Percentiles rank a stretch among this genome's conserved stretches.
phyloP scores from a whole-genome alignment of 192 early-diverging fungal species.

The Haplosporangium gracile region DNA sequence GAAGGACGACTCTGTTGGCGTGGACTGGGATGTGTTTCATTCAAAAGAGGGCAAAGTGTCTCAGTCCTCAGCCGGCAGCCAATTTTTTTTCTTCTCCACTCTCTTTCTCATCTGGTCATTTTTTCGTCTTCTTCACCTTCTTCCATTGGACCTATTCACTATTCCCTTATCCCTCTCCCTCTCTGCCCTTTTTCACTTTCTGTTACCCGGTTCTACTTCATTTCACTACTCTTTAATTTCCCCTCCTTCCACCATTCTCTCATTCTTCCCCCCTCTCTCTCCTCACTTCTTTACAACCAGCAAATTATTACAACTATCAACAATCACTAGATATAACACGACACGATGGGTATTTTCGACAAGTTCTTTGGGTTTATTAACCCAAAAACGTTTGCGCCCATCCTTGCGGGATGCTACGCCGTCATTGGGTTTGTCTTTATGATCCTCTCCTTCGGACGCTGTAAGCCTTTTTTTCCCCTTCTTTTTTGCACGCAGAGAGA shows the following conservation, averaged over 20 bases:
- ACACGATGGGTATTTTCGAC: constrained; percentile 26
- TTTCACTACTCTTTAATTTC: neutral
- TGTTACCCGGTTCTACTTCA: neutral
- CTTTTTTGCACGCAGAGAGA: too few relatives aligned
- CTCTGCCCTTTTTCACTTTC: neutral
- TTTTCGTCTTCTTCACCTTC: neutral
- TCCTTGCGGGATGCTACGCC: constrained; percentile 20
- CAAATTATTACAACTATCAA: neutral
- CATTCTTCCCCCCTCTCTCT: neutral
- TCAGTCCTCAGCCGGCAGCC: neutral
- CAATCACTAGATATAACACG: neutral
- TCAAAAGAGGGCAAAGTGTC: neutral
- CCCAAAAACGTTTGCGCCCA: constrained; percentile 14
- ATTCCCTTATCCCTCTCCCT: neutral
- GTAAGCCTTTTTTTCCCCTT: constrained; percentile 10
- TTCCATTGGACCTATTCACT: neutral
- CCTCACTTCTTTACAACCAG: neutral
- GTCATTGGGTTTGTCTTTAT: constrained; percentile 33
- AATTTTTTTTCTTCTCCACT: neutral
- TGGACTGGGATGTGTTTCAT: neutral
- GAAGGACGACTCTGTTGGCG: neutral
- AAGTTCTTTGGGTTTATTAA: constrained; percentile 39
- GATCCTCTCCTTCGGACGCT: constrained; percentile 48
- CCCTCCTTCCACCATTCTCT: neutral
- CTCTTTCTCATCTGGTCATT: neutral